phyloP scores from a whole-genome alignment of 169 alveolate species.

The Miamiensis avidus region DNA sequence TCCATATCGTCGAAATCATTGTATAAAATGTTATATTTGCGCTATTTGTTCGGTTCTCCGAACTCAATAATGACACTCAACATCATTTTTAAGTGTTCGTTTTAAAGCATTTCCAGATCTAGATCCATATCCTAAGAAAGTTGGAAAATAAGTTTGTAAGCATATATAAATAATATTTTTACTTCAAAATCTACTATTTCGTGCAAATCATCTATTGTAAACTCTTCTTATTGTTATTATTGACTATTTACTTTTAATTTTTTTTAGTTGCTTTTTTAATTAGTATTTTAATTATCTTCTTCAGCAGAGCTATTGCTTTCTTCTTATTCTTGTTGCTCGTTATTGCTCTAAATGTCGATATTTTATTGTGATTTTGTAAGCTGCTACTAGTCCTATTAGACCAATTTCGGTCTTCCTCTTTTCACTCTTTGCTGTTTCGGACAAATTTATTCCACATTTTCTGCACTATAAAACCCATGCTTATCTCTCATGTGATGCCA shows the following conservation, averaged over 20 bases:
- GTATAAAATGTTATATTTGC: not conserved
- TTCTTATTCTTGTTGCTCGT: not conserved
- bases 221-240: too few relatives aligned
- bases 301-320: not conserved
- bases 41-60: not conserved
- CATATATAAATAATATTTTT: too few relatives aligned
- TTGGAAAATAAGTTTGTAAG: too few relatives aligned
- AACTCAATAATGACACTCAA: not conserved
- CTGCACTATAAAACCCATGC: not conserved
- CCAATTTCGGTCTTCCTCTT: not conserved
- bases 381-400: too few relatives aligned
- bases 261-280: not conserved
- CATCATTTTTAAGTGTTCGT: not conserved
- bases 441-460: not conserved
- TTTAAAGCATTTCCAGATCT: not conserved
- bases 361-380: not conserved
- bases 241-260: not conserved
- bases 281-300: too few relatives aligned
- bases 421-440: not conserved
- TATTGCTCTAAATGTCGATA: not conserved
- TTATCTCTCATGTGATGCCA: not conserved
- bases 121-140: too few relatives aligned
- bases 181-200: too few relatives aligned
- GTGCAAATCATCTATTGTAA: too few relatives aligned
- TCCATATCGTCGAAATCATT: not conserved